These are phyloP conservation scores for Ajuga reptans DNA, from an alignment of 305 asterid genomes.

Conservation along the genomic window DNA sequence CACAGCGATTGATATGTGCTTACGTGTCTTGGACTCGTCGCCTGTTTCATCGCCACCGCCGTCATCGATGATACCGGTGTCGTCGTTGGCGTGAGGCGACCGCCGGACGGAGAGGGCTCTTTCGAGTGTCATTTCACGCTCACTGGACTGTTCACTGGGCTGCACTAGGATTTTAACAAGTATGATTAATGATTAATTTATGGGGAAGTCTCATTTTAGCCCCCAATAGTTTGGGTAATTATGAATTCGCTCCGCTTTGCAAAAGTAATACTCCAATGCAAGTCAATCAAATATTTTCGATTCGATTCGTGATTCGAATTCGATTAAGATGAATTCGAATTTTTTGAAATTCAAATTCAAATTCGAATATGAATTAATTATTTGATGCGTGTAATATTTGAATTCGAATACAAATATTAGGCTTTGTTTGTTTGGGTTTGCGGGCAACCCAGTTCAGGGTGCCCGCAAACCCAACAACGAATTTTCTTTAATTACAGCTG, in stretches of 20 bases:
- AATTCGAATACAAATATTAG: no score
- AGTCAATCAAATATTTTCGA: no score
- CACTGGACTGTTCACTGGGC: slow-evolving; percentile 7
- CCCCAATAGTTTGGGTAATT: slow-evolving; percentile 6
- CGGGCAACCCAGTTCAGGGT: no score
- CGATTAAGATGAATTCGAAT: no score
- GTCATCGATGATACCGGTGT: slow-evolving; percentile 31
- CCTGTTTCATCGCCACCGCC: slow-evolving; percentile 44
- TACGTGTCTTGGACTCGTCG: slow-evolving; percentile 83
- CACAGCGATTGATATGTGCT: slow-evolving; percentile 41
- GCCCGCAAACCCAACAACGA: no score
- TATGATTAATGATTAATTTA: slow-evolving; percentile 6
- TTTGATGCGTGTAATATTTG: no score
- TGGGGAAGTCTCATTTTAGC: slow-evolving; percentile 10
- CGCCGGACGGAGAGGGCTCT: slow-evolving; percentile 69
- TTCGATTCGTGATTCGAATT: no score
- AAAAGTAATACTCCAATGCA: no score
- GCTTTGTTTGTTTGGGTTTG: no score
- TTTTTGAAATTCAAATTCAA: no score
- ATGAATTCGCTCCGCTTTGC: neutral
- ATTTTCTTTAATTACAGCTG: no score
- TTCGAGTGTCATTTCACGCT: slow-evolving; percentile 47
- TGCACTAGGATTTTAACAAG: neutral
- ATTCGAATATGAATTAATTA: no score
- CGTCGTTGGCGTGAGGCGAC: slow-evolving; percentile 48